phyloP scores from a whole-genome alignment of 2,329 filamentous ascomycete genomes.

The Chaetomium olivaceum region DNA sequence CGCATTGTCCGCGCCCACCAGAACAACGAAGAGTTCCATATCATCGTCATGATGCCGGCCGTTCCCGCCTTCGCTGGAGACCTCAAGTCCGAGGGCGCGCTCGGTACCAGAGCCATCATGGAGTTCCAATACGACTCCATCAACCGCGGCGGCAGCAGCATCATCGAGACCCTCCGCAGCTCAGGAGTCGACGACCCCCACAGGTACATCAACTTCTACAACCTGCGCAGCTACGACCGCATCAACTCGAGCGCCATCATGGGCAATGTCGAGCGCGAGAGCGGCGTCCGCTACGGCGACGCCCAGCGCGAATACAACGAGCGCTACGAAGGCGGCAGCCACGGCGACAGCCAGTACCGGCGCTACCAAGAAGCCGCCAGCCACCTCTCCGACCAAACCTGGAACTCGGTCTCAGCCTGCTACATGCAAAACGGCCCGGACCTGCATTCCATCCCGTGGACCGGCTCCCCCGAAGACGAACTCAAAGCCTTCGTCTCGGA shows the following conservation, averaged over 20 bases:
- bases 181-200: conserved; percentile 67
- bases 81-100: conserved; percentile 67
- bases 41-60: conserved; percentile 76
- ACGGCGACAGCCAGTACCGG: conserved; percentile 52
- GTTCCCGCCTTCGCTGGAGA: conserved; percentile 84
- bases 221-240: conserved; percentile 79
- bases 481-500: conserved; percentile 63
- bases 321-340: conserved; percentile 43
- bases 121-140: conserved; percentile 84
- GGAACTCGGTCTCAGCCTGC: conserved; percentile 75
- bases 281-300: conserved; percentile 67
- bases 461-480: conserved; percentile 56
- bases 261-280: conserved; percentile 58
- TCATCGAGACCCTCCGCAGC: conserved; percentile 68
- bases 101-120: conserved; percentile 83
- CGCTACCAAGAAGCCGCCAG: conserved; percentile 72
- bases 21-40: conserved; percentile 66
- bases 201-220: conserved; percentile 81
- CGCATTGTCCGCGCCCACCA: conserved; percentile 71
- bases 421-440: conserved; percentile 80
- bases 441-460: conserved; percentile 61
- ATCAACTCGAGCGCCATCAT: conserved; percentile 70
- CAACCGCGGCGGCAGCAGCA: conserved; percentile 73
- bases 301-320: conserved; percentile 65
- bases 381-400: conserved; percentile 56